These are phyloP conservation scores for Diplodia intermedia DNA, from an alignment of 2,329 filamentous ascomycete species.

Conservation along the genomic window DNA sequence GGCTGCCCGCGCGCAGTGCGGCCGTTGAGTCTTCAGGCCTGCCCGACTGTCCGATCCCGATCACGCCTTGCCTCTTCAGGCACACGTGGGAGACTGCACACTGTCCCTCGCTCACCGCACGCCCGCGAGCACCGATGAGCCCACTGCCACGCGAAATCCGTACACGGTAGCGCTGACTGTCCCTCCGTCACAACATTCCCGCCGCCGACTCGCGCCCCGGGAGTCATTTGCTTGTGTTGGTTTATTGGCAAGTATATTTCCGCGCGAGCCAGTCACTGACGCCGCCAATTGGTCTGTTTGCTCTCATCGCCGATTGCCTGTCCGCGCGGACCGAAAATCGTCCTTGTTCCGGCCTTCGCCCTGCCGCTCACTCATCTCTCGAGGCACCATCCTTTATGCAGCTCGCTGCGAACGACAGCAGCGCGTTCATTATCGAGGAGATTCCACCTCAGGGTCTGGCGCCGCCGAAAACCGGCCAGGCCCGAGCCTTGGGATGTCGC, in stretches of 20 bases:
- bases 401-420: constrained; percentile 1
- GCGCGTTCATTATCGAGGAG: background rate
- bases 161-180: background rate
- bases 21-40: constrained; percentile 9
- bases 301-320: constrained; percentile 23
- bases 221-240: background rate
- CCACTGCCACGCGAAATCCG: constrained; percentile 2
- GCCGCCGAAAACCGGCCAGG: constrained; percentile 7
- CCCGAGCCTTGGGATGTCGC: background rate
- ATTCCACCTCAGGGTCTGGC: constrained; percentile 4
- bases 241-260: background rate
- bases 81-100: constrained; percentile 2
- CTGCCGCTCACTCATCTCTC: constrained; percentile 6
- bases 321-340: constrained; percentile 16
- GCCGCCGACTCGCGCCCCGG: background rate
- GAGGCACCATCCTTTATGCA: background rate
- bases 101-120: constrained; percentile 12
- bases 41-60: constrained; percentile 13
- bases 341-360: constrained; percentile 9
- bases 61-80: constrained; percentile 14
- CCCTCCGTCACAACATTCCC: background rate
- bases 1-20: background rate
- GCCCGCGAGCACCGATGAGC: background rate
- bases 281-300: background rate
- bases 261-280: background rate